Conservation (phyloP, 1,284 basidiomycete species). For the Earliella scabrosa region DNA sequence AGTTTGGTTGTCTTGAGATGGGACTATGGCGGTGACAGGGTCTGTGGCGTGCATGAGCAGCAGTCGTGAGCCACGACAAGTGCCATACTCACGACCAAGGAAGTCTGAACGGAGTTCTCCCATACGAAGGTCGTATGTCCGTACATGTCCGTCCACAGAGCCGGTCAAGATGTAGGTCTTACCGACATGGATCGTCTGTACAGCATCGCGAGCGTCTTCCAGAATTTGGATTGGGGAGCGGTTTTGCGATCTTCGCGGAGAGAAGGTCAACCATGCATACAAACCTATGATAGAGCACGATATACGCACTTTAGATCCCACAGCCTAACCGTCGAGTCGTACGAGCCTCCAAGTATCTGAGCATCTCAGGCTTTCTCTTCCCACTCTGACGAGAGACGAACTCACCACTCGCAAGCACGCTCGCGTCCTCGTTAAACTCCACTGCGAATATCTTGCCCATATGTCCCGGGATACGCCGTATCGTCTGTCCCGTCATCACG, state of each 20-base stretch:
- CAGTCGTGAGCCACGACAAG: not conserved
- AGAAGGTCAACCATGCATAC: not conserved
- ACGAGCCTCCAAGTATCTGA: conserved; percentile 62
- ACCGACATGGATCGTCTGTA: conserved; percentile 79
- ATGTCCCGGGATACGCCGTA: conserved; percentile 85
- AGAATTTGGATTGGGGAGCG: conserved; percentile 89
- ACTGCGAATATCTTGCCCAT: conserved; percentile 90
- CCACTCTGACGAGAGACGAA: conserved; percentile 8
- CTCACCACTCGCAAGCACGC: conserved; percentile 84
- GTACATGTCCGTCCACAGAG: conserved; percentile 89
- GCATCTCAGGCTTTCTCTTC: conserved; percentile 16
- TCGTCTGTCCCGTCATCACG: conserved; percentile 84
- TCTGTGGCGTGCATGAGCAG: conserved; percentile 47
- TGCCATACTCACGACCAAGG: conserved; percentile 68
- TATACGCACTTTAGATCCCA: conserved; percentile 82
- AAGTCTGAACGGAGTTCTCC: conserved; percentile 89
- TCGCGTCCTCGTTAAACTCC: conserved; percentile 87
- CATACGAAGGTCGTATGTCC: conserved; percentile 93
- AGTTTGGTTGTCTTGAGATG: conserved; percentile 76
- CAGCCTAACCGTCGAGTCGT: conserved; percentile 85
- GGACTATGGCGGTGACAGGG: conserved; percentile 83
- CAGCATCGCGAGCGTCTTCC: conserved; percentile 88
- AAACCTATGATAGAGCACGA: conserved; percentile 10
- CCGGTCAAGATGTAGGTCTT: conserved; percentile 76
- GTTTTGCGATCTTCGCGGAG: conserved; percentile 64